These are phyloP conservation scores for Kitagawia praeruptora DNA, from an alignment of 129 eudicot genomes.

Conservation along the genomic window DNA sequence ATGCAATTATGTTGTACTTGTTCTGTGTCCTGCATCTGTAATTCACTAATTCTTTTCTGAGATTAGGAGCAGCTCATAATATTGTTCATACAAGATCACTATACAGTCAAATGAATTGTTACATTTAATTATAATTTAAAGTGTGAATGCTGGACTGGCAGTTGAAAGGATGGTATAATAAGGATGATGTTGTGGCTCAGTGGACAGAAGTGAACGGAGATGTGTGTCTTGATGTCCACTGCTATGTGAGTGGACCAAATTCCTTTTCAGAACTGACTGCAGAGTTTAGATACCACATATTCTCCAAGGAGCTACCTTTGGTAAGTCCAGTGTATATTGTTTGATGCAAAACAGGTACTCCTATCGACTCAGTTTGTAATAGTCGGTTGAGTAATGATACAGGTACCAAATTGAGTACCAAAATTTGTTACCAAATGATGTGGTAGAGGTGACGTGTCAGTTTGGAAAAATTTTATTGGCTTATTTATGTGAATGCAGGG, in stretches of 20 bases:
- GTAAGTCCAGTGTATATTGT: conserved; percentile 26
- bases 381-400: no score
- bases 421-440: no score
- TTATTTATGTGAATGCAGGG: no score
- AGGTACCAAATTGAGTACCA: no score
- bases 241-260: conserved; percentile 90
- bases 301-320: conserved; percentile 92
- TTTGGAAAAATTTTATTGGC: no score
- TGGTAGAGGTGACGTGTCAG: no score
- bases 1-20: background rate
- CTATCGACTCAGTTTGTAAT: background rate
- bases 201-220: conserved; percentile 85
- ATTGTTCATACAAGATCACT: background rate
- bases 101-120: background rate
- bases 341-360: background rate
- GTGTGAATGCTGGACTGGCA: conserved; percentile 27
- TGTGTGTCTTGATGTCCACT: conserved; percentile 78
- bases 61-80: background rate
- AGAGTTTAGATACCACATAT: conserved; percentile 85
- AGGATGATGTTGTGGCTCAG: conserved; percentile 91
- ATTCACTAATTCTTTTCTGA: background rate
- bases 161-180: conserved; percentile 84
- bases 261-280: conserved; percentile 58
- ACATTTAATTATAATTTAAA: conserved; percentile 1
- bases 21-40: background rate